Conservation (phyloP, 2,329 filamentous ascomycete genomes). For the Sclerotinia spermophila region DNA sequence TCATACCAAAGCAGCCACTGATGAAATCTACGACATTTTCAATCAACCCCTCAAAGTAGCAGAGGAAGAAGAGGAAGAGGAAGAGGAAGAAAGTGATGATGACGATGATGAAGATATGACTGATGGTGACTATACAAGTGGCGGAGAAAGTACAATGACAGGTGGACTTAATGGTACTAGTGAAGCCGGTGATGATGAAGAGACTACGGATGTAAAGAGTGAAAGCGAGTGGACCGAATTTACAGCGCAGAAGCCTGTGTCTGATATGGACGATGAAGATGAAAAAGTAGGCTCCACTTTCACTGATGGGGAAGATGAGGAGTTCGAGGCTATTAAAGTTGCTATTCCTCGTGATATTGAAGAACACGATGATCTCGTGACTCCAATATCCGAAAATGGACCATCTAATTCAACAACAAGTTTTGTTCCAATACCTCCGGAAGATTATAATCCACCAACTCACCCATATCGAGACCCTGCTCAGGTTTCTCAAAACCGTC, state of each 20-base stretch:
- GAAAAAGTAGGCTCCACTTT: slow-evolving; percentile 42
- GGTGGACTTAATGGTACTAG: slow-evolving; percentile 65
- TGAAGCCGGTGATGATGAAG: slow-evolving; percentile 57
- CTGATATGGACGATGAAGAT: slow-evolving; percentile 43
- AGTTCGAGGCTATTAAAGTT: slow-evolving; percentile 34
- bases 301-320: slow-evolving; percentile 38
- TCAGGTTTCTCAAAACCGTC: slow-evolving; percentile 79
- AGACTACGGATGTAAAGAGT: slow-evolving; percentile 57
- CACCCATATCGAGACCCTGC: slow-evolving; percentile 77
- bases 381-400: slow-evolving; percentile 43
- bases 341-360: slow-evolving; percentile 36
- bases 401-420: slow-evolving; percentile 47
- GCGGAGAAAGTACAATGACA: slow-evolving; percentile 77
- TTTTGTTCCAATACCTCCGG: slow-evolving; percentile 79
- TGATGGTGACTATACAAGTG: slow-evolving; percentile 77
- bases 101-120: slow-evolving; percentile 60
- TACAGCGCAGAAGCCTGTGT: slow-evolving; percentile 67
- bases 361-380: slow-evolving; percentile 42
- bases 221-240: slow-evolving; percentile 89
- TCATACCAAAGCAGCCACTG: slow-evolving; percentile 89
- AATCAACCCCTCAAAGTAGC: slow-evolving; percentile 67
- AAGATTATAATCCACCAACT: slow-evolving; percentile 78
- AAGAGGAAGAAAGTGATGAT: slow-evolving; percentile 51
- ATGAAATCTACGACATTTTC: slow-evolving; percentile 97
- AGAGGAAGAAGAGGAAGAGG: slow-evolving; percentile 35